phyloP scores from a whole-genome alignment of 192 early-diverging fungal genomes.

The Linnemannia schmuckeri region DNA sequence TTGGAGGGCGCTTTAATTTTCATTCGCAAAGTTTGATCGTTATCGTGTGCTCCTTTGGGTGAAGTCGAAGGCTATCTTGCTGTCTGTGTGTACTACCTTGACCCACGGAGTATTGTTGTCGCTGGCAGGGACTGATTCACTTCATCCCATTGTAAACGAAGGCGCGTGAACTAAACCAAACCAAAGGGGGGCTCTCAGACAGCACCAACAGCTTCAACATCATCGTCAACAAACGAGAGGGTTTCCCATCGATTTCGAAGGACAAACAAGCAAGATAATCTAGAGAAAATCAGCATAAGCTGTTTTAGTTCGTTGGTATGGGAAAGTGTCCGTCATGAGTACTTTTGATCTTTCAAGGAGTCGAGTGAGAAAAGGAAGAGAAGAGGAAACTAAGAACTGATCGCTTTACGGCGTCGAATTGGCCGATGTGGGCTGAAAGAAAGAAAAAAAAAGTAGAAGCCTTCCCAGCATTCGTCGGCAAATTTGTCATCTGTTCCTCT shows the following conservation, averaged over 20 bases:
- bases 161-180: conserved; percentile 1
- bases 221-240: neutral
- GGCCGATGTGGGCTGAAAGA: neutral
- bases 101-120: neutral
- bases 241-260: conserved; percentile 1
- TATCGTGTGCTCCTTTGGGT: conserved; percentile 33
- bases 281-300: neutral
- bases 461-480: neutral
- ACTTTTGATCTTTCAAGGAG: neutral
- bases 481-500: neutral
- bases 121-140: neutral
- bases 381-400: neutral
- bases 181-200: neutral
- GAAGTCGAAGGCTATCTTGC: conserved; percentile 5
- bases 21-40: conserved; percentile 32
- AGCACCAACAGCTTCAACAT: neutral
- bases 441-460: neutral
- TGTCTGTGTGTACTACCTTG: neutral
- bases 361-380: neutral
- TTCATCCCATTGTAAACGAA: neutral
- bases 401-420: neutral
- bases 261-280: neutral
- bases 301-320: conserved; percentile 1
- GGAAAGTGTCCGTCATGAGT: neutral
- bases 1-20: neutral